A percentile compares a stretch with the other conserved stretches of the same genome.
These are phyloP conservation scores for Tolypocladium endophyticum DNA, from an alignment of 2,329 filamentous ascomycete genomes.

Conservation along the genomic window DNA sequence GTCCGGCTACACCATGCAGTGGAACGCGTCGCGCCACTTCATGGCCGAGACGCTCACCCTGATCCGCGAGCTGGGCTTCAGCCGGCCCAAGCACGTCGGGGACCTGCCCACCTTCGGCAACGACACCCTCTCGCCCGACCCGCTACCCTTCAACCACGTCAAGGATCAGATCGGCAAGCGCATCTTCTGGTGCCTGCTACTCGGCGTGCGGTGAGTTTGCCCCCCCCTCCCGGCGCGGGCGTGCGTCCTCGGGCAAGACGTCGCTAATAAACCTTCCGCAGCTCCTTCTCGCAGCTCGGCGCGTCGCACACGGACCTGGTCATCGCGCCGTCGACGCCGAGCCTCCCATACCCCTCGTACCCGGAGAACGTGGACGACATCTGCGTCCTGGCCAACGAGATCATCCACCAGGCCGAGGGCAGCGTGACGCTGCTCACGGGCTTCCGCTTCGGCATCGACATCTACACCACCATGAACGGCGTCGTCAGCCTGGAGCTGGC, in stretches of 20 bases:
- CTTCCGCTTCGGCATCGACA: slow-evolving; percentile 69
- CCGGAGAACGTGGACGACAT: slow-evolving; percentile 78
- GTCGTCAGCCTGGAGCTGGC: slow-evolving; percentile 72
- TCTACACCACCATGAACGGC: slow-evolving; percentile 72
- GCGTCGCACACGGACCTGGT: slow-evolving; percentile 60
- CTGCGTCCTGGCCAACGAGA: slow-evolving; percentile 61
- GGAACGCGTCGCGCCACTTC: slow-evolving; percentile 57
- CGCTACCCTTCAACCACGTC: slow-evolving; percentile 52
- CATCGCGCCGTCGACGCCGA: slow-evolving; percentile 65
- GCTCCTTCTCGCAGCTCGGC: slow-evolving; percentile 69
- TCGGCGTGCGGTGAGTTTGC: slow-evolving; percentile 49
- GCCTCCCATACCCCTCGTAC: slow-evolving; percentile 66
- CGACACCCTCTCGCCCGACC: slow-evolving; percentile 25
- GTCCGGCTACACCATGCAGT: slow-evolving; percentile 57
- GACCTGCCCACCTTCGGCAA: slow-evolving; percentile 29
- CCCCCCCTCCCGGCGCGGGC: too few species aligned
- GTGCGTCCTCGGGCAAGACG: neutral
- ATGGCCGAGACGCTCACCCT: slow-evolving; percentile 63
- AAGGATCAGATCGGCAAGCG: slow-evolving; percentile 64
- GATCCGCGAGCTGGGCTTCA: slow-evolving; percentile 55
- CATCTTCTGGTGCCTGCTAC: slow-evolving; percentile 77
- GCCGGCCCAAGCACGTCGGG: slow-evolving; percentile 38
- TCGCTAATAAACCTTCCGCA: slow-evolving; percentile 19
- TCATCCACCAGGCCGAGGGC: slow-evolving; percentile 59
- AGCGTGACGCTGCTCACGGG: slow-evolving; percentile 62